Percentiles rank a stretch among this genome's conserved stretches.
phyloP scores from a whole-genome alignment of 2,329 filamentous ascomycete species.

The Thelonectria blattea region DNA sequence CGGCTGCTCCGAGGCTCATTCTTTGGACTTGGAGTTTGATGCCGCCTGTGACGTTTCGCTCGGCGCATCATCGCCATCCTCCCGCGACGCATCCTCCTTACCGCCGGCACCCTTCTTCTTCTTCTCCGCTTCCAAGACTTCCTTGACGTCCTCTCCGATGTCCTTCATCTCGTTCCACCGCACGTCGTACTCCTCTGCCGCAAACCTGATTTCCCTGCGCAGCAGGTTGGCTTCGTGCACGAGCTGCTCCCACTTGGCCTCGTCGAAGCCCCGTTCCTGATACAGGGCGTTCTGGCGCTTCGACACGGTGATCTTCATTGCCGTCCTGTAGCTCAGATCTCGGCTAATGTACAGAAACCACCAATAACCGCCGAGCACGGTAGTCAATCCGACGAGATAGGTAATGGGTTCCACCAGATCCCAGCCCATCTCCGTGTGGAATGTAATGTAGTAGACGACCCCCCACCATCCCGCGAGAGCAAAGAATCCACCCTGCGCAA shows the following conservation, averaged over 20 bases:
- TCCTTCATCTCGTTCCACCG: conserved; percentile 84
- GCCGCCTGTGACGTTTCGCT: background rate
- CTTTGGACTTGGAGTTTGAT: background rate
- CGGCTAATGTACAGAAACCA: conserved; percentile 95
- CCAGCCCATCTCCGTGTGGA: conserved; percentile 82
- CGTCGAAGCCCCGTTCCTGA: conserved; percentile 74
- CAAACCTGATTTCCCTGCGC: conserved; percentile 76
- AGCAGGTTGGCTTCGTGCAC: conserved; percentile 81
- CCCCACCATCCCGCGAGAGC: conserved; percentile 81
- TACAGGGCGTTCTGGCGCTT: conserved; percentile 80
- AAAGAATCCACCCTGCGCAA: conserved; percentile 81
- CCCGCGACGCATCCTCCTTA: conserved; percentile 47
- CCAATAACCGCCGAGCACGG: conserved; percentile 86
- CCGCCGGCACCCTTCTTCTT: conserved; percentile 44
- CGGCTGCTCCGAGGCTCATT: conserved; percentile 3
- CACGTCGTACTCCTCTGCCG: conserved; percentile 87
- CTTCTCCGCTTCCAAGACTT: conserved; percentile 61
- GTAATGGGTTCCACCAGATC: conserved; percentile 91
- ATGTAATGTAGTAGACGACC: conserved; percentile 75
- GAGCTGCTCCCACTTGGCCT: conserved; percentile 76
- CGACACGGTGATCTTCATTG: conserved; percentile 85
- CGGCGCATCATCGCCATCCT: conserved; percentile 31
- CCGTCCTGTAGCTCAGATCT: conserved; percentile 84
- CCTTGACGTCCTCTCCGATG: conserved; percentile 69
- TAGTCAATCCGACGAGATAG: conserved; percentile 84